phyloP scores from a whole-genome alignment of 192 early-diverging fungal species.

The Phlyctochytrium arcticum region DNA sequence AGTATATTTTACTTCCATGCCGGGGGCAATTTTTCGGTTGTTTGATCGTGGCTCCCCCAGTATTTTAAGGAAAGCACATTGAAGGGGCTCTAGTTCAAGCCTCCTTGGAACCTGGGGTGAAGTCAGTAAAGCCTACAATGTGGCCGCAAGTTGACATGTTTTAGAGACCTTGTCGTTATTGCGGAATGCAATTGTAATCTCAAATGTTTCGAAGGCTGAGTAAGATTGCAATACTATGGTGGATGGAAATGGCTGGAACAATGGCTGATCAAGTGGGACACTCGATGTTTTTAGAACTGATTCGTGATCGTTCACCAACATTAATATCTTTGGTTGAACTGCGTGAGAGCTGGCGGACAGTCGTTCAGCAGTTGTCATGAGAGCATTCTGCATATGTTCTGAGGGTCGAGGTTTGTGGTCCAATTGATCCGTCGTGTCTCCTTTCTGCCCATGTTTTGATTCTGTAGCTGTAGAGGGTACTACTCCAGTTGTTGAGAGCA shows the following conservation, averaged over 20 bases:
- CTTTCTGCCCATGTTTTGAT: no score
- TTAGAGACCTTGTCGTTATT: conserved; percentile 57
- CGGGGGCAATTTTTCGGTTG: conserved; percentile 56
- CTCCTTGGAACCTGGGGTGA: conserved; percentile 42
- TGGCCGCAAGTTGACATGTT: neutral
- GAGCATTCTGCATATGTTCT: no score
- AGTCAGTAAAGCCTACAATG: neutral
- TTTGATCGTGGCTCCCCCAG: conserved; percentile 39
- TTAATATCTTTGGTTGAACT: no score
- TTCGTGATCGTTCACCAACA: conserved; percentile 25
- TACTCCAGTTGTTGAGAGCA: no score
- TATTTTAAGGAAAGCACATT: conserved; percentile 44
- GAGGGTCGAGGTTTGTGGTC: no score
- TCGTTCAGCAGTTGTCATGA: conserved; percentile 39
- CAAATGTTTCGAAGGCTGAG: conserved; percentile 49
- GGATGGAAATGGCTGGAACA: conserved; percentile 52
- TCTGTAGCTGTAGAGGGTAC: no score
- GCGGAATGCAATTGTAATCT: conserved; percentile 48
- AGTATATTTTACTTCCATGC: conserved; percentile 54
- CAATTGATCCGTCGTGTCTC: no score
- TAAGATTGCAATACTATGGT: conserved; percentile 44
- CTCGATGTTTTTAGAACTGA: conserved; percentile 17
- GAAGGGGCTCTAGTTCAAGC: conserved; percentile 48
- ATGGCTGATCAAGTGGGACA: conserved; percentile 45
- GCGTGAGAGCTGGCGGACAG: conserved; percentile 19